Conservation (phyloP, 768 basidiomycete genomes). For the Leccinum subtestaceum region DNA sequence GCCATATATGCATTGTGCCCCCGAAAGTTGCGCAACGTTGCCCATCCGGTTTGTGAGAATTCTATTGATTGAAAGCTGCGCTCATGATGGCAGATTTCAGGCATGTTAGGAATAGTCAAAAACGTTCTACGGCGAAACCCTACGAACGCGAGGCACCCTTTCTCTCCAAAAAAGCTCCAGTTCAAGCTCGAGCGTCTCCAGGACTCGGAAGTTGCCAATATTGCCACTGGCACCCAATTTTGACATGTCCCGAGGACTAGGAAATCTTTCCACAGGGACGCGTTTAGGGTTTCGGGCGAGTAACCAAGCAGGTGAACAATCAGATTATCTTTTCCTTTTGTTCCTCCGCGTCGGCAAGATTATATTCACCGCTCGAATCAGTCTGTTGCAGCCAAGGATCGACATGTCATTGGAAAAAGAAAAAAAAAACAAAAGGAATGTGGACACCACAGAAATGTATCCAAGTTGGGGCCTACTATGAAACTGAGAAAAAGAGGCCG, state of each 20-base stretch:
- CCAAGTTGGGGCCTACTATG: neutral
- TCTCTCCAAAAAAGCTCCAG: neutral
- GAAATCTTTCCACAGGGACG: neutral
- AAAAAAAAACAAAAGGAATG: neutral
- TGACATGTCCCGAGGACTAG: neutral
- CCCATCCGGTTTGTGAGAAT: too few relatives aligned
- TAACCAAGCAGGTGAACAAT: neutral
- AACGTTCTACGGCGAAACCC: too few relatives aligned
- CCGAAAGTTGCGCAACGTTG: too few relatives aligned
- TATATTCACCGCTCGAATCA: neutral
- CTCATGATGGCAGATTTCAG: too few relatives aligned
- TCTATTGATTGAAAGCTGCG: too few relatives aligned
- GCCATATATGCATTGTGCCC: too few relatives aligned
- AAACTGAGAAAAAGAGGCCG: neutral
- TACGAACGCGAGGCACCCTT: too few relatives aligned
- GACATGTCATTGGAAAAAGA: neutral
- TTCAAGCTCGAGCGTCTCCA: neutral
- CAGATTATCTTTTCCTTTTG: neutral
- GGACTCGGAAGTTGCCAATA: neutral
- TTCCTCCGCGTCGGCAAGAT: neutral
- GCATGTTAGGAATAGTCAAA: too few relatives aligned
- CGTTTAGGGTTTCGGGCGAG: neutral
- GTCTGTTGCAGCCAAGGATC: neutral
- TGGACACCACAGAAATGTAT: neutral
- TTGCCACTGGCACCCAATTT: neutral